A percentile compares a stretch with the other conserved stretches of the same genome.
Conservation (phyloP, 345 rosid genomes). For the Lepidium africanum region DNA sequence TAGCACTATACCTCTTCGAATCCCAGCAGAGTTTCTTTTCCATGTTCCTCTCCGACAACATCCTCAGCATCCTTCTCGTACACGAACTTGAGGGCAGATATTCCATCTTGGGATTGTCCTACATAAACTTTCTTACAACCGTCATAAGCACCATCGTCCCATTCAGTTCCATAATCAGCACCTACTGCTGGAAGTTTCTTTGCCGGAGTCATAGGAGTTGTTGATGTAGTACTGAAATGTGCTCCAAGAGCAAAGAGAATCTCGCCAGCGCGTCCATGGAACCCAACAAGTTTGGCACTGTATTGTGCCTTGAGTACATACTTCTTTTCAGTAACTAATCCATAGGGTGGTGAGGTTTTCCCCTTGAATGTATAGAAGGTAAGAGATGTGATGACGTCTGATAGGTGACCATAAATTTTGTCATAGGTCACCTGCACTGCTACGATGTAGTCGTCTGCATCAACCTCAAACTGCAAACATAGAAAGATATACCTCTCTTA, state of each 20-base stretch:
- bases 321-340: background rate
- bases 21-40: background rate
- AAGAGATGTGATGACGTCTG: constrained; percentile 2
- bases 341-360: background rate
- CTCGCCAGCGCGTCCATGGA: constrained; percentile 19
- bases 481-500: background rate
- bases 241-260: constrained; percentile 19
- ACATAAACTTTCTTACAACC: constrained; percentile 11
- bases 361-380: constrained; percentile 3
- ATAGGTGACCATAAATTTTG: background rate
- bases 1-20: background rate
- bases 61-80: background rate
- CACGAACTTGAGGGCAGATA: constrained; percentile 4
- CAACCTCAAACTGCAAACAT: background rate
- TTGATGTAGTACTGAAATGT: background rate
- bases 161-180: background rate
- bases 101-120: background rate
- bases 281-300: constrained; percentile 15
- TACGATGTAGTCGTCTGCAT: background rate
- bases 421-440: constrained; percentile 4
- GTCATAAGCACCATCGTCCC: constrained; percentile 12
- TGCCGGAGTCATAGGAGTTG: background rate
- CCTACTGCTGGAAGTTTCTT: background rate
- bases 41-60: background rate
- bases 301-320: background rate